Evolutionary conservation across 176 grass and related monocot species (phyloP).

Genomic region (Cocos nucifera): DNA sequence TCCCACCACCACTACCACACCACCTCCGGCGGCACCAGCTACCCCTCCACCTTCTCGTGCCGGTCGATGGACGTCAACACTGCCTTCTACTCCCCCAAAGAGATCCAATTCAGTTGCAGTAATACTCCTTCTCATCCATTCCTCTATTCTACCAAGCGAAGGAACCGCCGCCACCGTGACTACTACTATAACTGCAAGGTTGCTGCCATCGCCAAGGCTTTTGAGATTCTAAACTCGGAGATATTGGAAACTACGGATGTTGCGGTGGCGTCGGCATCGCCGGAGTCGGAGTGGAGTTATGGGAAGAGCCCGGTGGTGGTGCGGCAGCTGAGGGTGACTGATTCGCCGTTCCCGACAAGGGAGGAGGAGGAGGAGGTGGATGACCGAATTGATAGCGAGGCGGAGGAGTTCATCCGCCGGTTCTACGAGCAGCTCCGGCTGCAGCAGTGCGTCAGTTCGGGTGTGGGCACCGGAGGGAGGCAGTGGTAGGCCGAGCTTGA

Average conservation of each 20-base stretch:
- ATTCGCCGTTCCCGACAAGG: slow-evolving; percentile 41
- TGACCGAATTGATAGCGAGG: slow-evolving; percentile 44
- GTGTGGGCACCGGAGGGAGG: no score
- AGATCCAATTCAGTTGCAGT: slow-evolving; percentile 88
- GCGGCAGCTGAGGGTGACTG: slow-evolving; percentile 45
- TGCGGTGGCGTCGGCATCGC: not conserved
- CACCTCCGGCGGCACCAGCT: not conserved
- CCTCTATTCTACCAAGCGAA: slow-evolving; percentile 16
- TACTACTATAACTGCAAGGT: not conserved
- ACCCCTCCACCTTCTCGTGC: slow-evolving; percentile 29
- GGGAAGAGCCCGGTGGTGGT: slow-evolving; percentile 1
- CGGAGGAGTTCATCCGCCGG: slow-evolving; percentile 83
- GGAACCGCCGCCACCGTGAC: slow-evolving; percentile 2
- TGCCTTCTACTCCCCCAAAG: slow-evolving; percentile 44
- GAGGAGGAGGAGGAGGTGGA: slow-evolving; percentile 24
- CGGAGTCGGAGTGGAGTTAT: not conserved
- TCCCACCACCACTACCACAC: slow-evolving; percentile 12
- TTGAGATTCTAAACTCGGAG: slow-evolving; percentile 42
- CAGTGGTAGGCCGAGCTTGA: no score
- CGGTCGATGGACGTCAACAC: slow-evolving; percentile 47
- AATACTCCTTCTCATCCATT: slow-evolving; percentile 41
- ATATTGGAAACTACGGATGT: slow-evolving; percentile 8
- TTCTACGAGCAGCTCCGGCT: slow-evolving; percentile 68
- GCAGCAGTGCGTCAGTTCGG: slow-evolving; percentile 21
- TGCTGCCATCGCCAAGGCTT: slow-evolving; percentile 29